These are phyloP conservation scores for Reticulascus tulasneorum DNA, from an alignment of 2,329 filamentous ascomycete species.

Conservation along the genomic window DNA sequence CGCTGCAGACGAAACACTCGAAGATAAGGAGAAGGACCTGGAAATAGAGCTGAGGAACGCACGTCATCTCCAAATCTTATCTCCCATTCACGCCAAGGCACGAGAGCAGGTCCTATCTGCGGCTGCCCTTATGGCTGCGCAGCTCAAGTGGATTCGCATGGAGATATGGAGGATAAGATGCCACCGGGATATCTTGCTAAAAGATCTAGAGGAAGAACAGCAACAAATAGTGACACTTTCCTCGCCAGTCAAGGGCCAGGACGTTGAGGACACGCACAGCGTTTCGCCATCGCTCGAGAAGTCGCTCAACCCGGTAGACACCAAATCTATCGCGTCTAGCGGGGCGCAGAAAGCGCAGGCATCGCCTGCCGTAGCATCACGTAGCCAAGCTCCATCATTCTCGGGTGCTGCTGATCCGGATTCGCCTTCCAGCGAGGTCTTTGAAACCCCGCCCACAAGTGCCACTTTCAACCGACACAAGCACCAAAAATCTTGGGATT, in stretches of 20 bases:
- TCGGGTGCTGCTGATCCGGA: constrained; percentile 25
- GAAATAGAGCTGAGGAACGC: constrained; percentile 84
- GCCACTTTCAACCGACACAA: constrained; percentile 30
- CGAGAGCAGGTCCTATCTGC: constrained; percentile 82
- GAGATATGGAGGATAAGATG: constrained; percentile 91
- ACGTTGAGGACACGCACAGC: constrained; percentile 5
- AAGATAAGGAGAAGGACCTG: constrained; percentile 68
- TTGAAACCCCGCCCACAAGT: constrained; percentile 45
- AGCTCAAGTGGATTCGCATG: constrained; percentile 89
- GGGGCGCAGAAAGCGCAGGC: constrained; percentile 6
- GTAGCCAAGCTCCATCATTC: constrained; percentile 7
- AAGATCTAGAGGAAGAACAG: constrained; percentile 74
- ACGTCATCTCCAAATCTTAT: constrained; percentile 81
- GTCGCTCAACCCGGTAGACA: constrained; percentile 4
- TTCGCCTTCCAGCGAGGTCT: constrained; percentile 39
- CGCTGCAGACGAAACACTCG: constrained; percentile 77
- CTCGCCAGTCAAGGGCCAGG: constrained; percentile 4
- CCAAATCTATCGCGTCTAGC: constrained; percentile 4
- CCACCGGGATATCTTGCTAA: constrained; percentile 79
- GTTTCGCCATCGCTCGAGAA: constrained; percentile 9
- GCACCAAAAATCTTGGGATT: constrained; percentile 40
- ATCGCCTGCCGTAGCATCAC: constrained; percentile 10
- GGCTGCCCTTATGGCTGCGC: constrained; percentile 78
- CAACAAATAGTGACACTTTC: constrained; percentile 3
- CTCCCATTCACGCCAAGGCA: constrained; percentile 86